phyloP scores from a whole-genome alignment of 2,329 filamentous ascomycete genomes.

The Apiospora hydei region DNA sequence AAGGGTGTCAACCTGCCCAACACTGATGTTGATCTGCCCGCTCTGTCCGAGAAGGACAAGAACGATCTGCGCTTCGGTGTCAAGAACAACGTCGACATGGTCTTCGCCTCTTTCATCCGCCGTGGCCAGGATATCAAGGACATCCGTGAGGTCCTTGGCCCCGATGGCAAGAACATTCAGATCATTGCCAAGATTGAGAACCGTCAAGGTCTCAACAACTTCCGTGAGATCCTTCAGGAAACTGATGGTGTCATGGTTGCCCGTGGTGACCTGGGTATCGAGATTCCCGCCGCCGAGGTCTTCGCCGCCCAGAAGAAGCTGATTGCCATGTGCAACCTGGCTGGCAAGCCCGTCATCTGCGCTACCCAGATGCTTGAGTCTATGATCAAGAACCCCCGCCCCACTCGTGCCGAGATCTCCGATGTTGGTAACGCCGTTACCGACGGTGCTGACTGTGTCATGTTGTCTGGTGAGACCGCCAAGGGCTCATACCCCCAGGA shows the following conservation, averaged over 20 bases:
- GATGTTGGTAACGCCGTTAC: slow-evolving; percentile 98
- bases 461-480: slow-evolving; percentile 98
- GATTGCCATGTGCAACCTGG: slow-evolving; percentile 99
- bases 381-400: slow-evolving; percentile 99
- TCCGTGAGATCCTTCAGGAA: slow-evolving; percentile 92
- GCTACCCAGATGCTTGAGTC: slow-evolving; percentile 99
- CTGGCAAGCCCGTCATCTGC: slow-evolving; percentile 98
- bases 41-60: slow-evolving; percentile 98
- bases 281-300: slow-evolving; percentile 97
- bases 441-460: slow-evolving; percentile 98
- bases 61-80: slow-evolving; percentile 92
- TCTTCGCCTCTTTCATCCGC: slow-evolving; percentile 98
- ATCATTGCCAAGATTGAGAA: slow-evolving; percentile 99
- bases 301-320: slow-evolving; percentile 99
- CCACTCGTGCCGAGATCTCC: slow-evolving; percentile 96
- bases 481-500: slow-evolving; percentile 95
- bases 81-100: slow-evolving; percentile 98
- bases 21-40: slow-evolving; percentile 97
- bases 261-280: slow-evolving; percentile 97
- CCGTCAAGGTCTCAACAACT: slow-evolving; percentile 99
- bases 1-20: slow-evolving; percentile 99
- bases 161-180: slow-evolving; percentile 94
- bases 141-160: slow-evolving; percentile 90
- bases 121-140: slow-evolving; percentile 88
- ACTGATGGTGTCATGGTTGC: slow-evolving; percentile 99